Percentiles rank a stretch among this genome's conserved stretches.
These are phyloP conservation scores for Solanum virginianum DNA, from an alignment of 257 asterid species.

Conservation along the genomic window DNA sequence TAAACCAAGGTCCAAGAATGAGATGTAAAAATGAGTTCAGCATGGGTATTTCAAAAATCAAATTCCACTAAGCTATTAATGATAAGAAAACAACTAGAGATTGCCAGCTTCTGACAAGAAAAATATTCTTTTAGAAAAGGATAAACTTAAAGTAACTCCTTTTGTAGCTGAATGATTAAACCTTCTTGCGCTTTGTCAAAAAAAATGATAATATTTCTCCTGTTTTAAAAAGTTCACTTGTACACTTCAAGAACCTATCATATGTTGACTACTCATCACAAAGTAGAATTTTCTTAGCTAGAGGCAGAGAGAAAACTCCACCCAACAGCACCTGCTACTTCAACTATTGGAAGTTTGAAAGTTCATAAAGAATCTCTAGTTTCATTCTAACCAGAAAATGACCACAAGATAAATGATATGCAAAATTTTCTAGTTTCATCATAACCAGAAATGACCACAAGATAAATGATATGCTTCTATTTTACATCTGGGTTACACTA, in stretches of 20 bases:
- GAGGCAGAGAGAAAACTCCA: background rate
- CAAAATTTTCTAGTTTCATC: background rate
- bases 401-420: background rate
- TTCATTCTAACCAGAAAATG: background rate
- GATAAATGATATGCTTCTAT: too few relatives aligned
- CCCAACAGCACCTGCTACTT: background rate
- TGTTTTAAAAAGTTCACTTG: background rate
- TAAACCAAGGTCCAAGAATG: background rate
- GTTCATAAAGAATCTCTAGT: background rate
- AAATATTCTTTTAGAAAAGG: background rate
- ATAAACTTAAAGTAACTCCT: background rate
- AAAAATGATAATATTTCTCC: background rate
- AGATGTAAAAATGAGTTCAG: background rate
- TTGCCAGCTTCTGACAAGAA: background rate
- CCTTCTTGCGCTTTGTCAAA: background rate
- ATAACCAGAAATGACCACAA: too few relatives aligned
- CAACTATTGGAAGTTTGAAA: background rate
- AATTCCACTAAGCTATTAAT: background rate
- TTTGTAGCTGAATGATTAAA: background rate
- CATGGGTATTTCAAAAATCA: background rate
- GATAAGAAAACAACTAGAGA: background rate
- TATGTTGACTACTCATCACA: background rate
- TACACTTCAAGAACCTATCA: background rate
- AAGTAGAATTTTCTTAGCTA: background rate
- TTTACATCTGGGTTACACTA: too few relatives aligned